phyloP scores from a whole-genome alignment of 306 rosid genomes.

The Lagenaria siceraria region DNA sequence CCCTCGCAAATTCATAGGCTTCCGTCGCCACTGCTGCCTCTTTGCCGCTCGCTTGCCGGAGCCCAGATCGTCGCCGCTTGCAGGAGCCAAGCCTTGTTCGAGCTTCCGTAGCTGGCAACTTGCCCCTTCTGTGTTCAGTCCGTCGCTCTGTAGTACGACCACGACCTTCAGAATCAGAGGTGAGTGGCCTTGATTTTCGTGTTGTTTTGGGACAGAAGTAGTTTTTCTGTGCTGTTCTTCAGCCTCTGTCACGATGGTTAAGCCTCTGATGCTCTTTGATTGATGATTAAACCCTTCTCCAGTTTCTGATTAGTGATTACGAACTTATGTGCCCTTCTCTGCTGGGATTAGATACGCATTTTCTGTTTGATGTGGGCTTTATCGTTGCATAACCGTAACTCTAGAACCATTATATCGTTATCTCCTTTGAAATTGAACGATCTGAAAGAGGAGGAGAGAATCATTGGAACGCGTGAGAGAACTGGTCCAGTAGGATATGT shows the following conservation, averaged over 20 bases:
- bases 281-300: not conserved
- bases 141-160: not conserved
- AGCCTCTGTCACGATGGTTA: not conserved
- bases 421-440: conserved; percentile 28
- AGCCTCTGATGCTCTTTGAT: not conserved
- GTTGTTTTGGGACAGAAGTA: not conserved
- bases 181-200: not conserved
- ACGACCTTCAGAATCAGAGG: not conserved
- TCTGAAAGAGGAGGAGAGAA: conserved; percentile 5
- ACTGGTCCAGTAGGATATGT: not conserved
- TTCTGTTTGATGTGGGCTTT: conserved; percentile 31
- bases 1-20: not conserved
- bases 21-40: not conserved
- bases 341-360: not conserved
- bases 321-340: not conserved
- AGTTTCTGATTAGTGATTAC: not conserved
- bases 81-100: not conserved
- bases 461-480: not conserved
- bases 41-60: not conserved
- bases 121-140: not conserved
- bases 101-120: not conserved
- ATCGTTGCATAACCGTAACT: conserved; percentile 23
- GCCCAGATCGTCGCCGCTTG: not conserved
- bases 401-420: conserved; percentile 19
- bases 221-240: not conserved